Percentiles rank a stretch among this genome's conserved stretches.
These are phyloP conservation scores for Hymenoscyphus fructigenus DNA, from an alignment of 2,329 filamentous ascomycete species.

Conservation along the genomic window DNA sequence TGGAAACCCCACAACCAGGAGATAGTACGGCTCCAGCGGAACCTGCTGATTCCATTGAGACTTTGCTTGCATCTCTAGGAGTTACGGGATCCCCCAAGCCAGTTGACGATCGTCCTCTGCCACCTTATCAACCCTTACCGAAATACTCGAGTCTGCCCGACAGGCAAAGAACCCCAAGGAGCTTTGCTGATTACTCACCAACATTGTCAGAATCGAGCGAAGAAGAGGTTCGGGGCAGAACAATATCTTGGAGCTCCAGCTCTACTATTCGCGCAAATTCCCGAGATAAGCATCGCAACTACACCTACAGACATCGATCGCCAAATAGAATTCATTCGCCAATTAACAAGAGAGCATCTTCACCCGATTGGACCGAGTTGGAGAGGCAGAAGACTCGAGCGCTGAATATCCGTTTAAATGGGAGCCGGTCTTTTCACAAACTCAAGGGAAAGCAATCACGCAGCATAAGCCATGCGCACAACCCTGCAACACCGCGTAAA, in stretches of 20 bases:
- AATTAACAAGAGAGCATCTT: not conserved
- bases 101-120: conserved; percentile 22
- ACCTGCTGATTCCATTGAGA: conserved; percentile 31
- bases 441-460: not conserved
- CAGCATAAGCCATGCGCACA: not conserved
- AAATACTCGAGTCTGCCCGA: not conserved
- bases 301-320: not conserved
- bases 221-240: not conserved
- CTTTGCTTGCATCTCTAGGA: conserved; percentile 37
- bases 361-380: not conserved
- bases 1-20: conserved; percentile 31
- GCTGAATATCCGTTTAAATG: not conserved
- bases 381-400: not conserved
- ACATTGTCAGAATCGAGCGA: not conserved
- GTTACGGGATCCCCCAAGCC: conserved; percentile 40
- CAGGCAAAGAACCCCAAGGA: not conserved
- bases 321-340: not conserved
- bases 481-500: not conserved
- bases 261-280: not conserved
- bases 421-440: no score
- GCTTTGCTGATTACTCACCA: not conserved
- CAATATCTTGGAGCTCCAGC: not conserved
- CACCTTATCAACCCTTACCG: conserved; percentile 10
- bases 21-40: conserved; percentile 21
- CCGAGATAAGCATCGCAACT: not conserved